Base-by-base conservation (phyloP, 805 yeast genomes). In the Cyberlindnera saturnus region DNA sequence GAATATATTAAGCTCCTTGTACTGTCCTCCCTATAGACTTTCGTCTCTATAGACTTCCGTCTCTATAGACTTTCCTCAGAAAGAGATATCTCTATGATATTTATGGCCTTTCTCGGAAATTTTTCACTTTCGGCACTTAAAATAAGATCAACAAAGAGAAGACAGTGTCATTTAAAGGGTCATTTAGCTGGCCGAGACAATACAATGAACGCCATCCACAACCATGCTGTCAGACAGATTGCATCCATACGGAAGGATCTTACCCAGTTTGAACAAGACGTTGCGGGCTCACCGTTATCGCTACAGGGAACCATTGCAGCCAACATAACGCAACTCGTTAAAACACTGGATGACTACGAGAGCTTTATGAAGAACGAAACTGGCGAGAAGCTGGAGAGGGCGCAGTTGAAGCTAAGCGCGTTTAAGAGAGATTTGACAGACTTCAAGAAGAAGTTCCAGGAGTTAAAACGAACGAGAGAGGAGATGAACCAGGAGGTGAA, bases 161-260 rank as follows among this genome's bases (percentile, higher is more conserved):
- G 28, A 23, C 10, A 23, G 28, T 23, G 6, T 6, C 11, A 23
- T 23, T 8, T 2, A 9, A 23, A 23, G 6, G 28, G 28, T 23
- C 19, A 13, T 33, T 14, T 17, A 13, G n/a, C 19, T 15, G 36
- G 19, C 15, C 4, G 42, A 34, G 38, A 38, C 39, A 13, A n/a
- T 11, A 10, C 41, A 10, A 20, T 38, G 98, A 90, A 89, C 65
- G 81, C 96, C 23, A 70, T 90, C 41, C 88, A 83, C 66, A 91
- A 87, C 65, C 95, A 87, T 62, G 96, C 96, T 8, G 72, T 85
- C 42, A 88, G 87, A 62, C 96, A 90, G 63, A 78, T 88, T 28
- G 86, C 79, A 54, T 71, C 81, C 23, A 66, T 91, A 41, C 75
- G 80, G 45, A 75, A 76, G 47, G 96, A 89, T 53, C 64, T 91